Conservation (phyloP, 2,329 filamentous ascomycete species). For the Tricladium varicosporioides region DNA sequence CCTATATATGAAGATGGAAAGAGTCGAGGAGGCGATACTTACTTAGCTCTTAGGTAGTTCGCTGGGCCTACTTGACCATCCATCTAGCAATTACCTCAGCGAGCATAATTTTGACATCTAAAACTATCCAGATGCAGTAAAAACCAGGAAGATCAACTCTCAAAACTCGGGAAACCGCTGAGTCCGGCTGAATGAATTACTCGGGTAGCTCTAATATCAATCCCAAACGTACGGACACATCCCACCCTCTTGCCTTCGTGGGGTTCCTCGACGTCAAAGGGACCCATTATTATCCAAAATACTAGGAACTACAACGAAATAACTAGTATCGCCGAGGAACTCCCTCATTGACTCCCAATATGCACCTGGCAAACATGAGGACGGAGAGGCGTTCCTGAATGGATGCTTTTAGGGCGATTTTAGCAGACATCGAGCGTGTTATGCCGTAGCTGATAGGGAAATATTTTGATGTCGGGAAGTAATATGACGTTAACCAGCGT, state of each 20-base stretch:
- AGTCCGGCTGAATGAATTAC: neutral
- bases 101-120: neutral
- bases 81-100: neutral
- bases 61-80: no score
- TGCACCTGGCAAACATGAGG: no score
- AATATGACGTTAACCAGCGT: neutral
- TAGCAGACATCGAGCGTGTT: neutral
- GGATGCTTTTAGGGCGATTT: neutral
- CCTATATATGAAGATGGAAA: neutral
- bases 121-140: neutral
- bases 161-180: neutral
- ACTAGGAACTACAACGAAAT: no score
- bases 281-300: no score
- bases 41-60: no score
- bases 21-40: neutral
- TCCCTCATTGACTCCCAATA: neutral
- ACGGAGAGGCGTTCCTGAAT: neutral
- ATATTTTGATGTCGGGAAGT: neutral
- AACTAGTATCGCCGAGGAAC: neutral
- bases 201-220: neutral
- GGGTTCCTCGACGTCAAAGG: no score
- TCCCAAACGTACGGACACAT: no score
- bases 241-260: no score
- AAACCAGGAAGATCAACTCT: neutral
- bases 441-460: neutral